These are phyloP conservation scores for Plasmodium sp. DNA, from an alignment of 169 alveolate genomes.

Conservation along the genomic window DNA sequence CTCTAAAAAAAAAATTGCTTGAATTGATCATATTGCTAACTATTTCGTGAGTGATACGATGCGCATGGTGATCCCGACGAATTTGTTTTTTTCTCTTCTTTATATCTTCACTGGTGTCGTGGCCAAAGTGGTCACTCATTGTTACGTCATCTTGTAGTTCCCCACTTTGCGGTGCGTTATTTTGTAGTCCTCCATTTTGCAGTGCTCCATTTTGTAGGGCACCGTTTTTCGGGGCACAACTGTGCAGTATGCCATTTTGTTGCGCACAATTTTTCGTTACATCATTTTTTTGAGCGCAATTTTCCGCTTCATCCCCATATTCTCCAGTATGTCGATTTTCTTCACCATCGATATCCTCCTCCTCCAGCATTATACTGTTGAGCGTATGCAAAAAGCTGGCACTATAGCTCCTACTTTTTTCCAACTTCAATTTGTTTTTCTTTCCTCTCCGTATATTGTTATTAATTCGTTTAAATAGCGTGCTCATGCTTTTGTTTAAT, in stretches of 20 bases:
- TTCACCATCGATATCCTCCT: not conserved
- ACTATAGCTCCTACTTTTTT: constrained; percentile 34
- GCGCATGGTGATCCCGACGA: not conserved
- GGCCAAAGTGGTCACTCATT: not conserved
- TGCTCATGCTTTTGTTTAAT: constrained; percentile 46
- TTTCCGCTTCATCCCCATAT: not conserved
- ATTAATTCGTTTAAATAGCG: constrained; percentile 38
- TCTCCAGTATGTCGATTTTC: not conserved
- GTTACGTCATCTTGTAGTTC: not conserved
- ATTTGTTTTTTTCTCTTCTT: not conserved
- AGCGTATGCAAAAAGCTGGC: constrained; percentile 20
- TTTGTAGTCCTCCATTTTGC: not conserved
- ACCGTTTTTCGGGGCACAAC: not conserved
- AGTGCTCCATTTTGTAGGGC: not conserved
- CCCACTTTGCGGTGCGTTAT: not conserved
- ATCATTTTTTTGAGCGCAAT: not conserved
- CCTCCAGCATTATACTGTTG: constrained; percentile 10
- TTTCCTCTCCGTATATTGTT: not conserved
- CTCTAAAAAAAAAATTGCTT: not conserved
- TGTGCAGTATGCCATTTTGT: not conserved
- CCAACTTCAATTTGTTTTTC: not conserved
- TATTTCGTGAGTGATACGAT: not conserved
- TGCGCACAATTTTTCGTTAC: not conserved
- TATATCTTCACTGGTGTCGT: not conserved
- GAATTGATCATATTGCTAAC: not conserved